These are phyloP conservation scores for Pseudogymnoascus sp. DNA, from an alignment of 2,329 filamentous ascomycete genomes.

Conservation along the genomic window DNA sequence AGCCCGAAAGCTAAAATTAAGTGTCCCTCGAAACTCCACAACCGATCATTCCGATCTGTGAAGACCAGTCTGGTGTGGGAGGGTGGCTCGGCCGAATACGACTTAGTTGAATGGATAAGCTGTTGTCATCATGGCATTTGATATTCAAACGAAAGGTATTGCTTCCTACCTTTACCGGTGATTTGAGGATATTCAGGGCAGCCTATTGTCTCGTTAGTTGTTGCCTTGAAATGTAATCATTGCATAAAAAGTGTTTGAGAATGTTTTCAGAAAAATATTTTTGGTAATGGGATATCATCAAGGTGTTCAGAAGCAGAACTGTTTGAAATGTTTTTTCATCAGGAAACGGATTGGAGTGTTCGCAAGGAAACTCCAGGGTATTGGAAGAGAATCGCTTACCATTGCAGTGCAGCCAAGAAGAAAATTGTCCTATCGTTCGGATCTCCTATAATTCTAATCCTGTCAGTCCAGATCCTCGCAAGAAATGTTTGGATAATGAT, in stretches of 20 bases:
- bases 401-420: neutral
- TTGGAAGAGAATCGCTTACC: neutral
- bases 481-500: neutral
- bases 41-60: slow-evolving; percentile 53
- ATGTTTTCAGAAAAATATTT: slow-evolving; percentile 44
- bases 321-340: slow-evolving; percentile 57
- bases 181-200: neutral
- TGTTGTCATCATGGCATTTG: slow-evolving; percentile 46
- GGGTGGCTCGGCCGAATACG: slow-evolving; percentile 58
- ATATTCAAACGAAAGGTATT: slow-evolving; percentile 8
- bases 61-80: slow-evolving; percentile 57
- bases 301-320: slow-evolving; percentile 68
- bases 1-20: slow-evolving; percentile 21
- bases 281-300: slow-evolving; percentile 62
- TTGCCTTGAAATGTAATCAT: neutral
- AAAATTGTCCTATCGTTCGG: neutral
- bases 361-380: neutral
- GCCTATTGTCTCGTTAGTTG: neutral
- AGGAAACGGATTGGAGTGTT: slow-evolving; percentile 32
- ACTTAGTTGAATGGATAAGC: slow-evolving; percentile 72
- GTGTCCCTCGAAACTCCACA: slow-evolving; percentile 54
- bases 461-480: neutral
- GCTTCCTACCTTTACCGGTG: slow-evolving; percentile 17
- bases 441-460: neutral
- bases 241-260: neutral